Evolutionary conservation across 1,284 basidiomycete genomes (phyloP).

Genomic region (Caloboletus firmus): DNA sequence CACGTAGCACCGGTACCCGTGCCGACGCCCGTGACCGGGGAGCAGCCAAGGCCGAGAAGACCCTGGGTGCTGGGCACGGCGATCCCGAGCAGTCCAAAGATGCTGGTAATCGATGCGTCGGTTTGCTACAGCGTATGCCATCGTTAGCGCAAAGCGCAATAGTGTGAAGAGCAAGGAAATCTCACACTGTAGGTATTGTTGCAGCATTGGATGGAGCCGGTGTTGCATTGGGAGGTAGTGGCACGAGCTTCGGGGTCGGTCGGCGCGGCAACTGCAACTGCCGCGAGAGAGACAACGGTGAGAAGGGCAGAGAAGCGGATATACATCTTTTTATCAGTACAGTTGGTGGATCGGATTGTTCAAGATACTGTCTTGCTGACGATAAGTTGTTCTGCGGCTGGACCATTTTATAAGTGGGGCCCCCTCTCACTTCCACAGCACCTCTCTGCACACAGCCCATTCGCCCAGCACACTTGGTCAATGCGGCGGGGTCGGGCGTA

Average conservation of each 20-base stretch:
- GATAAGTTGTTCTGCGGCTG: background rate
- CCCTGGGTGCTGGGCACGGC: background rate
- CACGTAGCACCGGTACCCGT: background rate
- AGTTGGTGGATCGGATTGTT: background rate
- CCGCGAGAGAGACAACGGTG: constrained; percentile 1
- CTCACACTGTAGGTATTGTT: background rate
- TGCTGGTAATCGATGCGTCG: background rate
- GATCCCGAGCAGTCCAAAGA: background rate
- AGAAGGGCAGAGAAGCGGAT: constrained; percentile 9
- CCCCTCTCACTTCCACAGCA: no score
- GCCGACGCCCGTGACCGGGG: background rate
- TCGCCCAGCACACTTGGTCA: background rate
- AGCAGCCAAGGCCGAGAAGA: constrained; percentile 8
- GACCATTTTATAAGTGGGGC: background rate
- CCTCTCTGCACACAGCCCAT: background rate
- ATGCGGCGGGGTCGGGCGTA: no score
- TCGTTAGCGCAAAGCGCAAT: background rate
- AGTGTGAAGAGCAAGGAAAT: background rate
- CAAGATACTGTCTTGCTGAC: background rate
- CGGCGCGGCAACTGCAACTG: constrained; percentile 6
- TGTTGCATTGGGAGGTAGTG: background rate
- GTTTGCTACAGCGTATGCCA: background rate
- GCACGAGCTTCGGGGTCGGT: background rate
- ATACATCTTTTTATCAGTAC: background rate
- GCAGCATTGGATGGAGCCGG: constrained; percentile 13